These are phyloP conservation scores for Erigeron canadensis DNA, from an alignment of 129 eudicot species.

Conservation along the genomic window DNA sequence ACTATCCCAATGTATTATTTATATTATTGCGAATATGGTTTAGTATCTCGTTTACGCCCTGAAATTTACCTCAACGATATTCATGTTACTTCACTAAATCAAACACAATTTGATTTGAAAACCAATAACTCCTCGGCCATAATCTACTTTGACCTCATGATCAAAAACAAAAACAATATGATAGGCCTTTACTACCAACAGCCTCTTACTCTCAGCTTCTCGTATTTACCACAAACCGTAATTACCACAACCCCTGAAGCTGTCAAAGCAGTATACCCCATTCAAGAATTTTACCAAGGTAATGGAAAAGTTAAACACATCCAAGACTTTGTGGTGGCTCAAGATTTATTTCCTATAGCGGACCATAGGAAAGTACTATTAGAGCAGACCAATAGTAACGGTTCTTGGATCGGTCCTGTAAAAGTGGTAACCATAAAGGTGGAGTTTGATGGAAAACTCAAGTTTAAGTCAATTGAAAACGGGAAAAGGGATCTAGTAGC, in stretches of 20 bases:
- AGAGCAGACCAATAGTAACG: neutral
- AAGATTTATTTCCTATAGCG: neutral
- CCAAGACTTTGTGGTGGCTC: constrained; percentile 12
- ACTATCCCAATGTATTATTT: too few species aligned
- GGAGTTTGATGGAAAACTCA: neutral
- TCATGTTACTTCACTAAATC: too few species aligned
- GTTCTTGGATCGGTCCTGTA: neutral
- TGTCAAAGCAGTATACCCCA: neutral
- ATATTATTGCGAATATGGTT: too few species aligned
- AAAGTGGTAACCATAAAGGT: neutral
- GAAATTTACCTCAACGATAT: too few species aligned
- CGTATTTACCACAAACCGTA: neutral
- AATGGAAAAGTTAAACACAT: constrained; percentile 15
- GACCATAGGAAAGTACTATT: neutral
- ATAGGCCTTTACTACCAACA: too few species aligned
- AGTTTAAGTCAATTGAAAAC: constrained; percentile 4
- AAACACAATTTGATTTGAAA: too few species aligned
- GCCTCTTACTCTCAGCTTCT: too few species aligned
- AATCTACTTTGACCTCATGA: too few species aligned
- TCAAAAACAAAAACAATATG: too few species aligned
- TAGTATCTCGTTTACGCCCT: too few species aligned
- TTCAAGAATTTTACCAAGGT: constrained; percentile 17
- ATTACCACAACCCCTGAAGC: neutral
- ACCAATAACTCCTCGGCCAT: too few species aligned
- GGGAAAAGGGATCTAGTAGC: neutral